Evolutionary conservation across 768 basidiomycete genomes (phyloP), one percentile per base, ranked within the genome.

Genomic region (Termitomyces sp.): DNA sequence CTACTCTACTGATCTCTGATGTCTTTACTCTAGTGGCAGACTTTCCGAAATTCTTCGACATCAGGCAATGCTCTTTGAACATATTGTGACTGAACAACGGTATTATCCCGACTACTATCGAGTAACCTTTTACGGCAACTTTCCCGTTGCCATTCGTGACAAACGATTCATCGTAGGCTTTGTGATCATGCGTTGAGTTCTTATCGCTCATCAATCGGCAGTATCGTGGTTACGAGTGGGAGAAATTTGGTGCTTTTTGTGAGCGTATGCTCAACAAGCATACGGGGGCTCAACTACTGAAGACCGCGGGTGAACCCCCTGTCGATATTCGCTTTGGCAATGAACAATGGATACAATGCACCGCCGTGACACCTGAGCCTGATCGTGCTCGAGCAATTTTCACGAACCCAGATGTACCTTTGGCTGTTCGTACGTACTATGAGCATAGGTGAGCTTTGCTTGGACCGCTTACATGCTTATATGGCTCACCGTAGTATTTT

Each of bases 201-300:
- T 37, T 37, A 50, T 52, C 30, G 47, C 48, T 50, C 37, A 62
- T 52, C 59, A 50, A 40, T 48, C 44, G 45, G 28, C 54, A 94
- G 91, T 95, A 95, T 69, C 91, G 96, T 44, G 96, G 94, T 1
- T 90, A 86, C 65, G 93, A 94, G 65, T 94, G 91, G 93, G 95
- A 98, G 73, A 94, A 91, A 65, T 93, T 86, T 59, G 87, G 86
- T 7, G 82, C 88, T 3, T 93, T 90, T 74, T 92, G 91, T 71
- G 94, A 98, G 69, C 78, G 89, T 37, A 90, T 97, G 85, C 82
- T 94, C 53, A 88, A 85, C 70, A 96, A 95, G 68, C 91, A 94
- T 70, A 87, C 91, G 3, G 85, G 85, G 21, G 91, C 94, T 5
- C 88, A 88, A 56, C 70, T 97, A 10, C 72, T 96, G 46, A 90